Percentiles rank a stretch among this genome's conserved stretches.
These are phyloP conservation scores for Psophocarpus tetragonolobus DNA, from an alignment of 306 rosid species.

Conservation along the genomic window DNA sequence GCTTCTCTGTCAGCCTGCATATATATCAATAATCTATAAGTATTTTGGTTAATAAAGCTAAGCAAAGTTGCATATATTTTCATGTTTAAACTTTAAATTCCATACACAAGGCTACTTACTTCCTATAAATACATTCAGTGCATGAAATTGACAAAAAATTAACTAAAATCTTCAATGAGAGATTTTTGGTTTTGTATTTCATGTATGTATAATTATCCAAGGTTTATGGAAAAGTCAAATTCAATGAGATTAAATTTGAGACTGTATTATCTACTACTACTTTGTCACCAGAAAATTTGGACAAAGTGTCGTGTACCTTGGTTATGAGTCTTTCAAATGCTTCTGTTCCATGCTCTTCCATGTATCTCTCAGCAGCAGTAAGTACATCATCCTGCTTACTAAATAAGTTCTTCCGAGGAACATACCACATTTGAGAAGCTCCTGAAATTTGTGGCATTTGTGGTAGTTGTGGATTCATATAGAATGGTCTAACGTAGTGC, in stretches of 20 bases:
- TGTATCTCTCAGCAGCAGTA: constrained; percentile 77
- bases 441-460: constrained; percentile 35
- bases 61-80: neutral
- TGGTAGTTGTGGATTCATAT: constrained; percentile 73
- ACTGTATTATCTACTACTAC: neutral
- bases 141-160: neutral
- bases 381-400: constrained; percentile 70
- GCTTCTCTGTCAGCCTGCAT: constrained; percentile 77
- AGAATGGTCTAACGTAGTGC: constrained; percentile 72
- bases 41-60: neutral
- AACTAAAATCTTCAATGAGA: neutral
- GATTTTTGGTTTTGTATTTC: neutral
- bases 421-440: constrained; percentile 67
- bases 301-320: constrained; percentile 50
- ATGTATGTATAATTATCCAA: neutral
- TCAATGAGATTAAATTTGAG: neutral
- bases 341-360: constrained; percentile 77
- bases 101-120: neutral
- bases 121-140: neutral
- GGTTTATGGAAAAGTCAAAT: neutral
- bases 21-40: constrained; percentile 24
- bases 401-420: constrained; percentile 73
- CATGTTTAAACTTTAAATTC: neutral
- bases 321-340: constrained; percentile 80
- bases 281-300: neutral